A percentile compares a stretch with the other conserved stretches of the same genome.
Evolutionary conservation across 2,329 filamentous ascomycete species (phyloP).

Genomic region (Epichloe glyceriae): DNA sequence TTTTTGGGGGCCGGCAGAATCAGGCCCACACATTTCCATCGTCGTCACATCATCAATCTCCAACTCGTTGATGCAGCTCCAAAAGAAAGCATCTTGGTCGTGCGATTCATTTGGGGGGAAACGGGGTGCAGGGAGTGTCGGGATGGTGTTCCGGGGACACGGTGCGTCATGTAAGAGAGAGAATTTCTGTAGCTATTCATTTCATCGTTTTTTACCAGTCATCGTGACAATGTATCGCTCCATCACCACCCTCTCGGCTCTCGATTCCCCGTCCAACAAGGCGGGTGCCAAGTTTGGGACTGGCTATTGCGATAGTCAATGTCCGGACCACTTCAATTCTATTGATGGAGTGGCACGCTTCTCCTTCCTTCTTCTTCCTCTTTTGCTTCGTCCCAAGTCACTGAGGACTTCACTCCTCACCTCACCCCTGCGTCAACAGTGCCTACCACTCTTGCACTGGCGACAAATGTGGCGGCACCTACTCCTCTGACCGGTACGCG

Average conservation of each 20-base stretch:
- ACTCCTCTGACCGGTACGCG: conserved; percentile 38
- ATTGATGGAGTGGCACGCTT: not conserved
- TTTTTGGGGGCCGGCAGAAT: too few species aligned
- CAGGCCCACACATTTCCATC: too few species aligned
- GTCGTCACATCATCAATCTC: too few species aligned
- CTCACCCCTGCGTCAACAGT: conserved; percentile 46
- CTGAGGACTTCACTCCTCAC: conserved; percentile 44
- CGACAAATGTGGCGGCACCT: conserved; percentile 39
- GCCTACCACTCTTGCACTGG: conserved; percentile 38
- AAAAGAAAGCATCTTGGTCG: too few species aligned
- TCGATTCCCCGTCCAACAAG: conserved; percentile 27
- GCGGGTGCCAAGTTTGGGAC: conserved; percentile 47
- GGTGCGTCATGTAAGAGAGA: too few species aligned
- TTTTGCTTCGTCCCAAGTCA: too few species aligned
- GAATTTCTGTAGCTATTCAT: too few species aligned
- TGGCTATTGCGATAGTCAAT: conserved; percentile 40
- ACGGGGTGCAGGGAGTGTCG: too few species aligned
- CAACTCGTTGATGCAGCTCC: too few species aligned
- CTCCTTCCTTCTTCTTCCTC: not conserved
- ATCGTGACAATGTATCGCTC: not conserved
- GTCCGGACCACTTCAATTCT: conserved; percentile 27
- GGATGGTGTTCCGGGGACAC: too few species aligned
- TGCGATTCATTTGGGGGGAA: too few species aligned
- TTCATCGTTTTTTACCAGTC: too few species aligned
- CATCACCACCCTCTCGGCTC: not conserved